Evolutionary conservation across 768 basidiomycete genomes (phyloP), one percentile per base, ranked within the genome.

Genomic region (Naganishia vishniacii): DNA sequence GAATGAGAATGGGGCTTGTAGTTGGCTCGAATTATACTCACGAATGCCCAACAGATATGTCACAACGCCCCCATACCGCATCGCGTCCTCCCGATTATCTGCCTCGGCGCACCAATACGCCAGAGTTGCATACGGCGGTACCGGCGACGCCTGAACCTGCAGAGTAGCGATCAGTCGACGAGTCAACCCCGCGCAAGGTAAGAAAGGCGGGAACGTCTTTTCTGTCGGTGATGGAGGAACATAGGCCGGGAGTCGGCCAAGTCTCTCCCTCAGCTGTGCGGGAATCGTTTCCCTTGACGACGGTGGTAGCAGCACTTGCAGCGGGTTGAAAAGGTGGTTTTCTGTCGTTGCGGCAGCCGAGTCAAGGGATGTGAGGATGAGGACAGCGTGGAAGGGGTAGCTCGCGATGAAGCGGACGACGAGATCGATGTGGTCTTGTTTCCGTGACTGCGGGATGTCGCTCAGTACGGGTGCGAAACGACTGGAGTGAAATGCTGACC

Each of bases 31-130:
- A 34, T 2, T 2, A 34, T 1, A 56, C 53, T 32, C 37, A 56
- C 53, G 53, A 16, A 56, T 56, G 3, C 62, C 62, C 5, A 63
- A 37, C 34, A 37, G n/a, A 31, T 48, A 63, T 40, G 49, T 41
- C 4, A 63, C 47, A 0, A 53, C 62, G 1, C 49, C 49, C 0
- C 48, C 62, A 25, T 37, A 41, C 2, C 49, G 47, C 12, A 51
- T n/a, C 25, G 62, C 62, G 32, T 63, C 62, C 11, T 29, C 62
- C 16, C 62, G 62, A 53, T 63, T 63, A 23, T 63, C 62, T 8
- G 46, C 62, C 41, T 63, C 62, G 2, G 49, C 40, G 44, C 62
- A 63, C 62, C 62, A 63, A 26, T 34, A 48, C 16, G 20, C 45
- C 13, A 63, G n/a, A 1, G 49, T 46, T 15, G 47, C 62, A 26